Percentiles rank a stretch among this genome's conserved stretches.
These are phyloP conservation scores for Singerocomus rubriflavus DNA, from an alignment of 1,284 basidiomycete genomes.

Conservation along the genomic window DNA sequence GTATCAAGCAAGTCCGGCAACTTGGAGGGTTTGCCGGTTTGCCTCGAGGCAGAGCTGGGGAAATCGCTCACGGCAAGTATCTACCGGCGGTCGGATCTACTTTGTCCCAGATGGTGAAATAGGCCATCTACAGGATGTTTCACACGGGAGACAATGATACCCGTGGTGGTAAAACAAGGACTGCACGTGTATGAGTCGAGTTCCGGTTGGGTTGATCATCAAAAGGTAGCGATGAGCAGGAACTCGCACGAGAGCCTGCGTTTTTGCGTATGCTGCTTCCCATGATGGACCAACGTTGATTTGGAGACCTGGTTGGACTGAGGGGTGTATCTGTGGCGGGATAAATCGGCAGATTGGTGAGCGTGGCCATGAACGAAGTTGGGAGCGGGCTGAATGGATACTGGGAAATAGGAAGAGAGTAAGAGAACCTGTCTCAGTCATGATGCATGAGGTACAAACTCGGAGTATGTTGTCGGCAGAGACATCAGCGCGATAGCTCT, in stretches of 20 bases:
- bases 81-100: constrained; percentile 36
- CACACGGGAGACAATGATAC: background rate
- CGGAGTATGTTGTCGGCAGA: background rate
- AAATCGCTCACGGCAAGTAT: constrained; percentile 18
- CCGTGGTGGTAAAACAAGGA: background rate
- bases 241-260: constrained; percentile 27
- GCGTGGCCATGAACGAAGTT: constrained; percentile 13
- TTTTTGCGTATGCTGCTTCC: constrained; percentile 36
- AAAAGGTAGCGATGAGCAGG: background rate
- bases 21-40: too few species aligned
- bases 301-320: constrained; percentile 12
- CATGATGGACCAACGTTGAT: constrained; percentile 39
- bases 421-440: constrained; percentile 23
- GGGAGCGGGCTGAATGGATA: constrained; percentile 18
- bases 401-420: constrained; percentile 19
- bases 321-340: constrained; percentile 20
- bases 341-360: constrained; percentile 15
- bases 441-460: constrained; percentile 13
- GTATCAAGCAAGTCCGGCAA: background rate
- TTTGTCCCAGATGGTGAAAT: constrained; percentile 37
- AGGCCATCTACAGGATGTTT: constrained; percentile 20
- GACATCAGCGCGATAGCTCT: constrained; percentile 1
- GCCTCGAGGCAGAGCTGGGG: constrained; percentile 21
- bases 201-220: background rate
- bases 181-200: background rate